Evolutionary conservation across 169 alveolate genomes (phyloP).

Genomic region (Besnoitia besnoiti): DNA sequence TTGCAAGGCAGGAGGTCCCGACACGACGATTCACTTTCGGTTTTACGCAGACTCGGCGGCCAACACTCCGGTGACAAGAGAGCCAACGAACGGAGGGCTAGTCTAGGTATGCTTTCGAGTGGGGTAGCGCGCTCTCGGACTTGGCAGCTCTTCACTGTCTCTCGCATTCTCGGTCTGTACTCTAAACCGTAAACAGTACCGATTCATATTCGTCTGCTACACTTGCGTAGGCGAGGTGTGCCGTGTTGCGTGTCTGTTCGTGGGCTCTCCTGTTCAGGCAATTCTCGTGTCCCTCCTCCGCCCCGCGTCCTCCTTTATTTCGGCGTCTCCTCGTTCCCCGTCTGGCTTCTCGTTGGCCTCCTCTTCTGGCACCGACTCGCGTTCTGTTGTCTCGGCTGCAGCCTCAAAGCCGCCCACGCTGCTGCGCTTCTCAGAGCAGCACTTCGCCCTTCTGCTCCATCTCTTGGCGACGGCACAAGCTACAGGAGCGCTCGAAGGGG

Average conservation of each 20-base stretch:
- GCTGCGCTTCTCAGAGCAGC: conserved; percentile 23
- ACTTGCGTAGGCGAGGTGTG: too few species aligned
- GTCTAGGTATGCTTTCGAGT: too few species aligned
- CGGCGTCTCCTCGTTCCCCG: background rate
- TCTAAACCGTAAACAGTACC: too few species aligned
- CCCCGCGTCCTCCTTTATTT: background rate
- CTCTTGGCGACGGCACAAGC: background rate
- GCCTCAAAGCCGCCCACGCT: background rate
- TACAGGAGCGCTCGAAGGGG: background rate
- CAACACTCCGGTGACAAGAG: too few species aligned
- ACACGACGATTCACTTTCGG: too few species aligned
- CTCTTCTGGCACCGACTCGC: background rate
- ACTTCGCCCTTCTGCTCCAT: conserved; percentile 35
- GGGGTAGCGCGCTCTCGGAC: too few species aligned
- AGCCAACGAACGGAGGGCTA: too few species aligned
- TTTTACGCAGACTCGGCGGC: too few species aligned
- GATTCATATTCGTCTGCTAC: too few species aligned
- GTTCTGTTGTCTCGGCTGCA: background rate
- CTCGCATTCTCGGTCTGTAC: too few species aligned
- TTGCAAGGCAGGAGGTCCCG: too few species aligned
- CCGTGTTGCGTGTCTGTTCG: background rate
- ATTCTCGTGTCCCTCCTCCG: background rate
- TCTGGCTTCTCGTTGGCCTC: background rate
- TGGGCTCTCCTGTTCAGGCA: background rate
- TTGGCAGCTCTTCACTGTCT: too few species aligned